These are phyloP conservation scores for Diaporthe australafricana DNA, from an alignment of 2,329 filamentous ascomycete species.

Conservation along the genomic window DNA sequence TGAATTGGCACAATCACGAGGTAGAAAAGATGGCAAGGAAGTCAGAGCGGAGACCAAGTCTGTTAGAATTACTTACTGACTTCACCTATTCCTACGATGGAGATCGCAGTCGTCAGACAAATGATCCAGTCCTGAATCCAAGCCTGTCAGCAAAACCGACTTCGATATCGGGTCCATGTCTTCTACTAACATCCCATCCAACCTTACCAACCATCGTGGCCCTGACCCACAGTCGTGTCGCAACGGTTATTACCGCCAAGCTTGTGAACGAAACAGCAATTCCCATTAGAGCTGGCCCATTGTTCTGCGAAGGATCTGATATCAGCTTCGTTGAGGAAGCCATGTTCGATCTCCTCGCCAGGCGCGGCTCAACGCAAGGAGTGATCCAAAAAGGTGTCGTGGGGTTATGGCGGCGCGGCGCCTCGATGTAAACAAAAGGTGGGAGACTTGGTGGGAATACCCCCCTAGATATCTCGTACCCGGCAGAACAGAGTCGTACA, in stretches of 20 bases:
- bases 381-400: neutral
- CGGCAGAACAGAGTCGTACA: neutral
- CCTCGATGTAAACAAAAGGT: neutral
- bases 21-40: neutral
- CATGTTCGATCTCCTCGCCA: conserved; percentile 6
- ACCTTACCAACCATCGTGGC: conserved; percentile 16
- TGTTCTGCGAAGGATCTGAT: neutral
- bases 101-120: neutral
- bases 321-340: conserved; percentile 4
- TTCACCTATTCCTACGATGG: conserved; percentile 9
- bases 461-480: neutral
- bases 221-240: conserved; percentile 4
- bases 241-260: neutral
- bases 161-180: too few relatives aligned
- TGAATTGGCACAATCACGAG: neutral
- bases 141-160: neutral
- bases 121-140: conserved; percentile 1
- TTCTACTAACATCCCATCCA: conserved; percentile 9
- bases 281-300: neutral
- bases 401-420: neutral
- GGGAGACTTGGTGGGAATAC: neutral
- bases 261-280: neutral
- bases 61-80: neutral
- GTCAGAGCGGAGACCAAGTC: too few relatives aligned
- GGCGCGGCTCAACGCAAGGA: neutral